These are phyloP conservation scores for Tetracentron sinense DNA, from an alignment of 164 flowering plant species.

Conservation along the genomic window DNA sequence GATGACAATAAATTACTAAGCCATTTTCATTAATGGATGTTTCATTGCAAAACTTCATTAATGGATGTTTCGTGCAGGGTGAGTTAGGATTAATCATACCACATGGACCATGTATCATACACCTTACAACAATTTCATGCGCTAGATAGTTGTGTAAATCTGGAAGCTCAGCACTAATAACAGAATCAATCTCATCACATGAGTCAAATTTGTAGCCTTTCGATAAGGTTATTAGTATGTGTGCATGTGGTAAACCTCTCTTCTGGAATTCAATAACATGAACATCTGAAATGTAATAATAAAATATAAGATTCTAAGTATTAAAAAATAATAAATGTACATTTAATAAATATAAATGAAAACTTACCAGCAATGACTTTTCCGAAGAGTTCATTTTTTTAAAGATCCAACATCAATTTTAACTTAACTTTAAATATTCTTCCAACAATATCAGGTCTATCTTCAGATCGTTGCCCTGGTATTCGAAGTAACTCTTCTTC, in stretches of 20 bases:
- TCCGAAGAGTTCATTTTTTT: not conserved
- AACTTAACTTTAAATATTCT: slow-evolving; percentile 1
- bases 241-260: slow-evolving; percentile 16
- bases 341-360: not conserved
- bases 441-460: not conserved
- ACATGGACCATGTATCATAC: not conserved
- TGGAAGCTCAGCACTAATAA: not conserved
- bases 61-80: not conserved
- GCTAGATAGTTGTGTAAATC: not conserved
- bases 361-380: not conserved
- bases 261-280: slow-evolving; percentile 16
- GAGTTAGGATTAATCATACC: not conserved
- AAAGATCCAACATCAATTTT: not conserved
- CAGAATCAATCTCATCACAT: not conserved
- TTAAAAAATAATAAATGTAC: not conserved
- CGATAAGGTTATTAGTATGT: not conserved
- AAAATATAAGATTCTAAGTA: too few species aligned
- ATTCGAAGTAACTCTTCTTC: not conserved
- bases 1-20: not conserved
- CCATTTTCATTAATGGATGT: not conserved
- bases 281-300: not conserved
- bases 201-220: not conserved
- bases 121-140: not conserved
- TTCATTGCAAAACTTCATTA: not conserved
- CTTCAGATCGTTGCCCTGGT: not conserved